These are phyloP conservation scores for Penicillium daleae DNA, from an alignment of 495 filamentous ascomycete species.

Conservation along the genomic window DNA sequence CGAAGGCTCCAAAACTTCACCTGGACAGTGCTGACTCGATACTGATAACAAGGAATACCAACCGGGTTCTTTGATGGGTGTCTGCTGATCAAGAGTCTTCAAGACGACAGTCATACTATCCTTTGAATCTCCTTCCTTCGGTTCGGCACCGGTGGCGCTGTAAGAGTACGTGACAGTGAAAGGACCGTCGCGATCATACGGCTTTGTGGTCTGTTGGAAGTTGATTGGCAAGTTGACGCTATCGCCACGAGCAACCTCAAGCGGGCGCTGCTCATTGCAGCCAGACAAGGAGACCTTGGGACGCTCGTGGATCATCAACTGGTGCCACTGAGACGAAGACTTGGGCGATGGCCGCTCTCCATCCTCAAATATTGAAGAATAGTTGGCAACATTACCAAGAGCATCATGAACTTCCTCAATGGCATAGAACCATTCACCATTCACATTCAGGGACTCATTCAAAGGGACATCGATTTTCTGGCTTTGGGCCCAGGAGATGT, in stretches of 20 bases:
- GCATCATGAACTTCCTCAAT: conserved; percentile 92
- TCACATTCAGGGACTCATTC: conserved; percentile 79
- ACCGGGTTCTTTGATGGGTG: conserved; percentile 71
- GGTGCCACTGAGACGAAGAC: conserved; percentile 68
- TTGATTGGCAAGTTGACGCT: conserved; percentile 69
- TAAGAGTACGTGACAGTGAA: conserved; percentile 58
- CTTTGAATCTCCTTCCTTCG: conserved; percentile 62
- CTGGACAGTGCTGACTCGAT: conserved; percentile 76
- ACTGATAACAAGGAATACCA: conserved; percentile 83
- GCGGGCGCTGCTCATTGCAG: conserved; percentile 76
- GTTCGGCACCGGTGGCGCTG: conserved; percentile 56
- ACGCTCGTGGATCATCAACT: conserved; percentile 87
- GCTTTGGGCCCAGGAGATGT: conserved; percentile 77
- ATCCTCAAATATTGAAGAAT: conserved; percentile 58
- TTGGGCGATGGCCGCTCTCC: conserved; percentile 63
- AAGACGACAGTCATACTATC: conserved; percentile 50
- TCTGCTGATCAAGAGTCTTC: conserved; percentile 40
- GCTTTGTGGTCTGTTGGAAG: conserved; percentile 64
- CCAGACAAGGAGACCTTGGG: conserved; percentile 70
- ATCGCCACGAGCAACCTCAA: conserved; percentile 78
- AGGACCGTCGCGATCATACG: conserved; percentile 47
- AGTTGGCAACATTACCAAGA: conserved; percentile 83
- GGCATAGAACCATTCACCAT: conserved; percentile 84
- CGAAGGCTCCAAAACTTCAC: conserved; percentile 88
- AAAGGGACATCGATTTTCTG: conserved; percentile 76